phyloP scores from a whole-genome alignment of 1,139 yeast species.

The Kurtzmaniella quercitrusa region DNA sequence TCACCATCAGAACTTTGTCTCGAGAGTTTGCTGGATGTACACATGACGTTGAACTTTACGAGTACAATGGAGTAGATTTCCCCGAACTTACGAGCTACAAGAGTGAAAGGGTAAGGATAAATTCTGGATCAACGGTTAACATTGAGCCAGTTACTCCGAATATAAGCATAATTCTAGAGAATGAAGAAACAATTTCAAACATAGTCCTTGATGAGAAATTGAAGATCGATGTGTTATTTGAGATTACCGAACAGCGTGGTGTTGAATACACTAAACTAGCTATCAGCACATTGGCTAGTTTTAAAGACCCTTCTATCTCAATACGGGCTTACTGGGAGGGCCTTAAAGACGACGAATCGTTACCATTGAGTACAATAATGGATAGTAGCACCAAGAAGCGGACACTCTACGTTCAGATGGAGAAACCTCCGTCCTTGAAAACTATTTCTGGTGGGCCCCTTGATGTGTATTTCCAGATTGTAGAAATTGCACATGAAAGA shows the following conservation, averaged over 20 bases:
- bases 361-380: conserved; percentile 17
- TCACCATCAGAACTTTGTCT: neutral
- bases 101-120: neutral
- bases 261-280: conserved; percentile 4
- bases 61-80: neutral
- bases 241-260: conserved; percentile 10
- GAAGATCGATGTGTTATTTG: conserved; percentile 17
- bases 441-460: conserved; percentile 13
- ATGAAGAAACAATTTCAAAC: conserved; percentile 5
- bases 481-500: conserved; percentile 24
- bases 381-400: conserved; percentile 8
- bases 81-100: neutral
- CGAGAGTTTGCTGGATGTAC: neutral
- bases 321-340: conserved; percentile 32
- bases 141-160: conserved; percentile 22
- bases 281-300: conserved; percentile 1
- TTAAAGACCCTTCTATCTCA: conserved; percentile 7
- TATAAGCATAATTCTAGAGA: conserved; percentile 10
- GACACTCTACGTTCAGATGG: conserved; percentile 16
- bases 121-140: conserved; percentile 7
- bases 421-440: conserved; percentile 10
- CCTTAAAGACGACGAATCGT: conserved; percentile 40
- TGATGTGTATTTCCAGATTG: conserved; percentile 21
- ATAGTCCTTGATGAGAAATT: conserved; percentile 30
- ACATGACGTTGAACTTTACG: neutral